A percentile compares a stretch with the other conserved stretches of the same genome.
Evolutionary conservation across 495 filamentous ascomycete species (phyloP).

Genomic region (Terfezia boudieri): DNA sequence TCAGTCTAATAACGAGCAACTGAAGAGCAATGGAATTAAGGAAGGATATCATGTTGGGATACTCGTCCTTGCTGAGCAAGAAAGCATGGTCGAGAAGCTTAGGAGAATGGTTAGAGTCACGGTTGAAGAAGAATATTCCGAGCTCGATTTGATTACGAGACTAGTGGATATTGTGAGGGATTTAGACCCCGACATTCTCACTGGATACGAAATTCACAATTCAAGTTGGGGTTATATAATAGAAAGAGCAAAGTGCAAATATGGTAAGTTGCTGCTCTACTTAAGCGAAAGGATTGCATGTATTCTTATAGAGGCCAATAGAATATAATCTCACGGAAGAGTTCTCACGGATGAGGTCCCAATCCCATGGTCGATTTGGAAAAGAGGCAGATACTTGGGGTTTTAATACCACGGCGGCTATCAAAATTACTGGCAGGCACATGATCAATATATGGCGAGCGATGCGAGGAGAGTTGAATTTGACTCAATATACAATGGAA

Average conservation of each 20-base stretch:
- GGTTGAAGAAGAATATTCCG: slow-evolving; percentile 49
- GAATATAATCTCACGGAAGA: slow-evolving; percentile 74
- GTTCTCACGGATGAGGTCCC: slow-evolving; percentile 50
- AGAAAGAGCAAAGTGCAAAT: slow-evolving; percentile 64
- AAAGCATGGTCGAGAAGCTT: slow-evolving; percentile 26
- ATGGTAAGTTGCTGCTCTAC: slow-evolving; percentile 23
- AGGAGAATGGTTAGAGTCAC: slow-evolving; percentile 33
- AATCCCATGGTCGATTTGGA: slow-evolving; percentile 54
- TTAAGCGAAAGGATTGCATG: background rate
- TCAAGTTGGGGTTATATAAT: slow-evolving; percentile 89
- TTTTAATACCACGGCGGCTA: slow-evolving; percentile 69
- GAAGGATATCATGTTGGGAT: slow-evolving; percentile 39
- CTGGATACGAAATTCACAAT: slow-evolving; percentile 87
- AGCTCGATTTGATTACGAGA: slow-evolving; percentile 61
- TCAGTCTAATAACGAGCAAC: slow-evolving; percentile 40
- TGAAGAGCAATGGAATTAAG: slow-evolving; percentile 30
- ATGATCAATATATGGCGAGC: slow-evolving; percentile 96
- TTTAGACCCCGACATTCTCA: slow-evolving; percentile 79
- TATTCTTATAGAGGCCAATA: background rate
- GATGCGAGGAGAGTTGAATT: slow-evolving; percentile 72
- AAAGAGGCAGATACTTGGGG: slow-evolving; percentile 80
- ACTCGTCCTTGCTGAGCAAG: slow-evolving; percentile 36
- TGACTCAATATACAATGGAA: slow-evolving; percentile 89
- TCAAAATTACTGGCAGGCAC: slow-evolving; percentile 74
- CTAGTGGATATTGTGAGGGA: slow-evolving; percentile 69